Evolutionary conservation across 768 basidiomycete genomes (phyloP), one percentile per base, ranked within the genome.

Genomic region (Xerocomellus intermedius): DNA sequence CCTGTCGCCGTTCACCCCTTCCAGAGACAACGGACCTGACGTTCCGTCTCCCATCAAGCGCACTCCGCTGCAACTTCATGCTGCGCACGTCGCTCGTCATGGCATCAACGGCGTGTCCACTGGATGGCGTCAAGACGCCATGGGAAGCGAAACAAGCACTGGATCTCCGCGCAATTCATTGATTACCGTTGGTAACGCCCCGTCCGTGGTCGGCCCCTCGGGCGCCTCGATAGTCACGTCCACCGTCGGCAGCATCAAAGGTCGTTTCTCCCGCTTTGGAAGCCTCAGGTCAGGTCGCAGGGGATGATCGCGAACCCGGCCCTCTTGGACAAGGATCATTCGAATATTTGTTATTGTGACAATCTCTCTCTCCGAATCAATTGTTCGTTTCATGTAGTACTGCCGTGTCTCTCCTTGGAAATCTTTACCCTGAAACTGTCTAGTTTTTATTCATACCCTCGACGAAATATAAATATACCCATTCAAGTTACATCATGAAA

Each of bases 31-130:
- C 3, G 47, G 33, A 2, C 28, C 6, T 4, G 71, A 68, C 7
- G 9, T 42, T 24, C 21, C 43, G 13, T 53, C 56, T 6, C 63
- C 75, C 26, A 60, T 70, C 50, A 85, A 85, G 59, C 85, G 85
- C 61, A 91, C 91, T 0, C 87, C 87, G 3, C 74, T 94, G 19
- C 90, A 92, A 60, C 79, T 87, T 17, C 87, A 91, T 57, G 78
- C 93, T 0, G 91, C 90, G 6, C 86, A 92, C 59, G 77, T 94
- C 7, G 83, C 91, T 17, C 80, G 88, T 26, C 89, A 93, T 64
- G 91, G 91, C 10, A 87, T 94, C 70, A 86, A 84, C 42, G 90
- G 87, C 1, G 85, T 94, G 6, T 81, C 90, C 26, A 89, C 87
- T 1, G 87, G 87, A 8, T 89, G 88, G 36, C 83, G 82, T 4